Evolutionary conservation across 1,139 yeast species (phyloP).

Genomic region (Casaregolazyma lundiana): DNA sequence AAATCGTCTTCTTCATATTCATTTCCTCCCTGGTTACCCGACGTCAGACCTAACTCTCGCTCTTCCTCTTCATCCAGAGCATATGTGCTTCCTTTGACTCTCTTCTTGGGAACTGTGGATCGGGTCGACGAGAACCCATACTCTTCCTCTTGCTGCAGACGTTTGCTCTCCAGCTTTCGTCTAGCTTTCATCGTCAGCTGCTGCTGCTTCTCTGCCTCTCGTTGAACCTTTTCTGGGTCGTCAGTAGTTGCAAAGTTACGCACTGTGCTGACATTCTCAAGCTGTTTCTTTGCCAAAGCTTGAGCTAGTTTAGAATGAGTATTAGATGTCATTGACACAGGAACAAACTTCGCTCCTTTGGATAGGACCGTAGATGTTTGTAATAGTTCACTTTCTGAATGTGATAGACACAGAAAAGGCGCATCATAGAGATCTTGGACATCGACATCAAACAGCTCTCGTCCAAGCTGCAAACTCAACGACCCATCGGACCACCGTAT

Average conservation of each 20-base stretch:
- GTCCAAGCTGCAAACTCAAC: conserved; percentile 77
- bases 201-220: conserved; percentile 76
- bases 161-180: conserved; percentile 49
- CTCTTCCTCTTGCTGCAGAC: conserved; percentile 63
- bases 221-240: conserved; percentile 84
- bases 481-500: conserved; percentile 95
- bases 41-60: conserved; percentile 29
- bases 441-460: conserved; percentile 77
- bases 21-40: conserved; percentile 36
- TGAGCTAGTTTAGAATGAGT: conserved; percentile 78
- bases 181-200: conserved; percentile 39
- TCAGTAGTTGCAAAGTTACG: conserved; percentile 72
- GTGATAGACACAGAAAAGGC: conserved; percentile 66
- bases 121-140: conserved; percentile 12
- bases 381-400: conserved; percentile 66
- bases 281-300: conserved; percentile 67
- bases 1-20: conserved; percentile 53
- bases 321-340: conserved; percentile 78
- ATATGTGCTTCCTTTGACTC: conserved; percentile 11
- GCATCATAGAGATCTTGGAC: conserved; percentile 60
- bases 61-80: conserved; percentile 32
- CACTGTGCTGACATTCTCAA: conserved; percentile 46
- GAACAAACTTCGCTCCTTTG: conserved; percentile 69
- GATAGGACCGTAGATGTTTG: conserved; percentile 43
- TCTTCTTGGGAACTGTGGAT: conserved; percentile 2